phyloP scores from a whole-genome alignment of 257 asterid genomes.

The Paulownia fortunei region DNA sequence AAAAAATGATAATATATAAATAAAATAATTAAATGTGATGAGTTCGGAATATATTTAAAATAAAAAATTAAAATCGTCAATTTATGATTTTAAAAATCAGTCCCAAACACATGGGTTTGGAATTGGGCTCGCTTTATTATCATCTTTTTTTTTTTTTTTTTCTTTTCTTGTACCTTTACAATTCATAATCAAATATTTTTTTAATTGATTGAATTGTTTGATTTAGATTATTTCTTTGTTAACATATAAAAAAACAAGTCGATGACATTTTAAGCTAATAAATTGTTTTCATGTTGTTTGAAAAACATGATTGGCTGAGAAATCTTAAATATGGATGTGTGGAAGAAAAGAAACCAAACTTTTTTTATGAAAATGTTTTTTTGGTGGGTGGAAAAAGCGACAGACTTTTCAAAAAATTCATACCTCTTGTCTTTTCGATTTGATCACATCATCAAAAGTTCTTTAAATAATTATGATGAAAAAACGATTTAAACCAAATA shows the following conservation, averaged over 20 bases:
- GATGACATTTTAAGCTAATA: not conserved
- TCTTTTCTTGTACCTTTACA: too few species aligned
- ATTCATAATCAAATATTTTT: too few species aligned
- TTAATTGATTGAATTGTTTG: not conserved
- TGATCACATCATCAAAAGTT: not conserved
- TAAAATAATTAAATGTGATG: too few species aligned
- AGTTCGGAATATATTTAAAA: too few species aligned
- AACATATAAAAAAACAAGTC: not conserved
- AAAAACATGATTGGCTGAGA: too few species aligned
- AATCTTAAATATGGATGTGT: not conserved
- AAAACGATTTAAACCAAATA: not conserved
- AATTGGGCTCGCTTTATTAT: too few species aligned
- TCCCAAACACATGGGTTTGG: too few species aligned
- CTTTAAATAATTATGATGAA: not conserved
- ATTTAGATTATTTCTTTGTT: not conserved
- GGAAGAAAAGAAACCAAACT: not conserved
- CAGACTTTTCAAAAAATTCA: conserved; percentile 15
- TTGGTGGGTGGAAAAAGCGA: not conserved
- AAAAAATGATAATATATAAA: too few species aligned
- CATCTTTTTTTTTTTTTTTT: too few species aligned
- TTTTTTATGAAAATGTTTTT: not conserved
- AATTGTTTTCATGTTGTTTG: too few species aligned
- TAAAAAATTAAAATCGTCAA: too few species aligned
- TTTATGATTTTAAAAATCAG: too few species aligned
- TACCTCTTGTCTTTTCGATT: not conserved